These are phyloP conservation scores for Staphylotrichum longicolle DNA, from an alignment of 495 filamentous ascomycete genomes.

Conservation along the genomic window DNA sequence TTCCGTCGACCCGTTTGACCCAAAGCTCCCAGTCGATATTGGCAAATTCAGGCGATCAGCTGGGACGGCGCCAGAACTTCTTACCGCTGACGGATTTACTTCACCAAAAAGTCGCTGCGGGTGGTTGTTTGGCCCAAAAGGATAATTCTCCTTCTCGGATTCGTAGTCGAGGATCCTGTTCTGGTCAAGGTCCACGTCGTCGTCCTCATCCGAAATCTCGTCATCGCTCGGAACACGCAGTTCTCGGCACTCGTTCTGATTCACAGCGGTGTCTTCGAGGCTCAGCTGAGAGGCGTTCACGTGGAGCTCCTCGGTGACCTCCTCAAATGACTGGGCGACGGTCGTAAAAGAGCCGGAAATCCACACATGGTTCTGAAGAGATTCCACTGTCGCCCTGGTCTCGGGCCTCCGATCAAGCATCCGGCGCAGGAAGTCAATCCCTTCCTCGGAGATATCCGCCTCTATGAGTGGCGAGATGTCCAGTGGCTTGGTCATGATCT, in stretches of 20 bases:
- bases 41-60: conserved; percentile 48
- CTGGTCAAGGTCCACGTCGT: conserved; percentile 43
- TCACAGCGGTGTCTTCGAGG: conserved; percentile 45
- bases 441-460: conserved; percentile 57
- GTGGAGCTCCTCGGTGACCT: conserved; percentile 48
- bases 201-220: conserved; percentile 40
- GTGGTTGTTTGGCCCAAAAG: conserved; percentile 37
- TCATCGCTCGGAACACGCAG: conserved; percentile 28
- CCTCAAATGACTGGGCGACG: conserved; percentile 45
- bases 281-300: conserved; percentile 69
- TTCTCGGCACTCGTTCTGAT: conserved; percentile 6
- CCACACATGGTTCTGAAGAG: conserved; percentile 69
- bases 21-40: conserved; percentile 33
- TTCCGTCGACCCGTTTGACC: conserved; percentile 31
- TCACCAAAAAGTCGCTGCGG: conserved; percentile 73
- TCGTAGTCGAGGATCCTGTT: conserved; percentile 35
- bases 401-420: conserved; percentile 75
- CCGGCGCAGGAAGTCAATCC: conserved; percentile 67
- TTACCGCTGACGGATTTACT: conserved; percentile 66
- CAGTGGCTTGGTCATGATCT: conserved; percentile 71
- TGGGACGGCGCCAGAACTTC: conserved; percentile 53
- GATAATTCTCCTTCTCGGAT: conserved; percentile 45
- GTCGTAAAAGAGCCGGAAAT: conserved; percentile 40
- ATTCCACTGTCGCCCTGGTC: conserved; percentile 60
- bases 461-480: conserved; percentile 58